Conservation (phyloP, 2,329 filamentous ascomycete species). For the Monosporascus sp. region DNA sequence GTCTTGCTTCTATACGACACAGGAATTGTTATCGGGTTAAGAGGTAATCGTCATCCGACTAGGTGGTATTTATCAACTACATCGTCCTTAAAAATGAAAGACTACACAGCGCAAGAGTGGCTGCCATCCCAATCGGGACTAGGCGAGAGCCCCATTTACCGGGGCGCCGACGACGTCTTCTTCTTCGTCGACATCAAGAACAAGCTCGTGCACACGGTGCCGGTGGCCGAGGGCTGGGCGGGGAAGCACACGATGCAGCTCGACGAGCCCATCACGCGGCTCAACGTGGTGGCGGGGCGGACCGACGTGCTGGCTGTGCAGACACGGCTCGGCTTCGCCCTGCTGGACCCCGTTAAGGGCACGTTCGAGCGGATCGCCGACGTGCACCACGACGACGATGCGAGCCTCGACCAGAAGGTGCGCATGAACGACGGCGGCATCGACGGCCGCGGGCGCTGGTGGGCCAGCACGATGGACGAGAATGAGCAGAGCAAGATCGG, state of each 20-base stretch:
- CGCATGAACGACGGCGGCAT: conserved; percentile 21
- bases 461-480: conserved; percentile 18
- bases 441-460: conserved; percentile 16
- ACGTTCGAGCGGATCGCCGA: conserved; percentile 10
- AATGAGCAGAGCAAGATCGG: conserved; percentile 16
- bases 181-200: conserved; percentile 22
- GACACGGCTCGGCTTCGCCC: conserved; percentile 13
- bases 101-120: conserved; percentile 19
- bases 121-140: conserved; percentile 15
- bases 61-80: not conserved
- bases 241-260: conserved; percentile 7
- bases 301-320: conserved; percentile 15
- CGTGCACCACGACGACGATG: conserved; percentile 7
- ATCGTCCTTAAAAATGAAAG: conserved; percentile 8
- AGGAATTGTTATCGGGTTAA: no score
- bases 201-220: conserved; percentile 14
- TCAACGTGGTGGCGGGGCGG: conserved; percentile 11
- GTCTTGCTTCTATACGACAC: no score
- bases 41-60: not conserved
- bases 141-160: conserved; percentile 20
- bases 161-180: conserved; percentile 15
- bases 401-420: conserved; percentile 10
- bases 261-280: conserved; percentile 14
- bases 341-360: conserved; percentile 12
- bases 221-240: conserved; percentile 9